Conservation (phyloP, 805 yeast genomes). For the Sugiyamaella mastotermitis region DNA sequence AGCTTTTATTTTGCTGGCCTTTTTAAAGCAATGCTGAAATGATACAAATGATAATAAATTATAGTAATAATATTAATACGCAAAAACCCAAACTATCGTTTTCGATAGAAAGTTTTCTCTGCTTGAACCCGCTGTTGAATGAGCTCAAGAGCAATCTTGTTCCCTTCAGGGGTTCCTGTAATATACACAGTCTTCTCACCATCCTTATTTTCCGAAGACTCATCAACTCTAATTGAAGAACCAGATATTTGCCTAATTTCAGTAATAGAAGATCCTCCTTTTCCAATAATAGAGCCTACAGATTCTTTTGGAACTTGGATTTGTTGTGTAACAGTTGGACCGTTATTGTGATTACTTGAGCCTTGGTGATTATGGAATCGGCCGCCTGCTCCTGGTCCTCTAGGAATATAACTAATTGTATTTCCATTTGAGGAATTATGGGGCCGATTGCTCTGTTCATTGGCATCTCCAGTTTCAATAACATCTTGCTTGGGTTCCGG, state of each 20-base stretch:
- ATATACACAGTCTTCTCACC: conserved; percentile 25
- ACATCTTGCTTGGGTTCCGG: no score
- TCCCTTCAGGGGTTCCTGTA: conserved; percentile 23
- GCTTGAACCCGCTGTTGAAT: conserved; percentile 20
- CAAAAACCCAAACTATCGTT: no score
- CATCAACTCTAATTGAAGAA: conserved; percentile 66
- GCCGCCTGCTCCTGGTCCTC: neutral
- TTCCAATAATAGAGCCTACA: conserved; percentile 83
- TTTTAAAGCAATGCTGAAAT: no score
- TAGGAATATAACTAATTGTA: neutral
- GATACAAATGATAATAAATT: no score
- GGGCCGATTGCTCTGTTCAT: conserved; percentile 1
- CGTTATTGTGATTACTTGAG: neutral
- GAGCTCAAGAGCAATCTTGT: conserved; percentile 26
- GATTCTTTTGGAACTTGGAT: conserved; percentile 68
- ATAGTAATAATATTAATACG: no score
- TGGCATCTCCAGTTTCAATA: no score
- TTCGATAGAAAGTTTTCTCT: no score
- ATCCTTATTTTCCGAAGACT: conserved; percentile 19
- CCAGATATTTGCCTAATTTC: conserved; percentile 73
- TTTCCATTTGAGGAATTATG: neutral
- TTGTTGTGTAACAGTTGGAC: conserved; percentile 50
- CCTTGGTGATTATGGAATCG: conserved; percentile 1
- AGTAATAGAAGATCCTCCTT: conserved; percentile 75
- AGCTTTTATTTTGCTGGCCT: no score